Evolutionary conservation across 2,329 filamentous ascomycete genomes (phyloP).

Genomic region (Trichoderma breve): DNA sequence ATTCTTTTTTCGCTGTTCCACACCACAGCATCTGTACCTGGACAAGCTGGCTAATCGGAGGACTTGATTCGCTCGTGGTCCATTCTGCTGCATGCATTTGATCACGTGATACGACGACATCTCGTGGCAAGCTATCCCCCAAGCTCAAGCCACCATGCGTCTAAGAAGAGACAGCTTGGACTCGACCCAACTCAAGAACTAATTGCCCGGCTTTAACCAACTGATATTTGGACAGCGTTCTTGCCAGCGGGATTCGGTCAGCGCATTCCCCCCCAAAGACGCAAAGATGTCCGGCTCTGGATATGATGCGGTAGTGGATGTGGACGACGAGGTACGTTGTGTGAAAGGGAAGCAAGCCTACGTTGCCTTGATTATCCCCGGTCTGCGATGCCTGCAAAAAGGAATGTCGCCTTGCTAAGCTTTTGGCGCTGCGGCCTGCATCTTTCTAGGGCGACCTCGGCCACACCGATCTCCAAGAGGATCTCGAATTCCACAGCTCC

Average conservation of each 20-base stretch:
- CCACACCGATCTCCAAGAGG: constrained; percentile 96
- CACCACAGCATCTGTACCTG: not conserved
- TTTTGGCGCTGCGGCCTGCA: not conserved
- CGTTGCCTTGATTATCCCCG: not conserved
- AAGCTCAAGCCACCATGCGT: constrained; percentile 5
- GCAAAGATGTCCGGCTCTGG: constrained; percentile 73
- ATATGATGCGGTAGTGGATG: constrained; percentile 97
- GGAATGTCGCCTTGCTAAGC: constrained; percentile 15
- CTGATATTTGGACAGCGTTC: not conserved
- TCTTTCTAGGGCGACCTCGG: constrained; percentile 85
- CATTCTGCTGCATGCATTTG: not conserved
- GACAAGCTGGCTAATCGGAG: not conserved
- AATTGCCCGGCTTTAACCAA: not conserved
- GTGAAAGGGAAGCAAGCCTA: not conserved
- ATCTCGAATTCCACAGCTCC: constrained; percentile 97
- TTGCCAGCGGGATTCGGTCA: not conserved
- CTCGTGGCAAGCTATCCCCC: constrained; percentile 6
- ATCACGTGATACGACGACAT: constrained; percentile 14
- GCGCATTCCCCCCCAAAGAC: not conserved
- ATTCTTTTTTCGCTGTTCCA: not conserved
- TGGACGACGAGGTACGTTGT: constrained; percentile 79
- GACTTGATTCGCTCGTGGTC: not conserved
- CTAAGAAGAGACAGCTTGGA: not conserved
- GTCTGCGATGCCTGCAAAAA: not conserved
- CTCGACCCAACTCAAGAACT: not conserved